Percentiles rank a stretch among this genome's conserved stretches.
Conservation (phyloP, 306 rosid species). For the Ammopiptanthus mongolicus region DNA sequence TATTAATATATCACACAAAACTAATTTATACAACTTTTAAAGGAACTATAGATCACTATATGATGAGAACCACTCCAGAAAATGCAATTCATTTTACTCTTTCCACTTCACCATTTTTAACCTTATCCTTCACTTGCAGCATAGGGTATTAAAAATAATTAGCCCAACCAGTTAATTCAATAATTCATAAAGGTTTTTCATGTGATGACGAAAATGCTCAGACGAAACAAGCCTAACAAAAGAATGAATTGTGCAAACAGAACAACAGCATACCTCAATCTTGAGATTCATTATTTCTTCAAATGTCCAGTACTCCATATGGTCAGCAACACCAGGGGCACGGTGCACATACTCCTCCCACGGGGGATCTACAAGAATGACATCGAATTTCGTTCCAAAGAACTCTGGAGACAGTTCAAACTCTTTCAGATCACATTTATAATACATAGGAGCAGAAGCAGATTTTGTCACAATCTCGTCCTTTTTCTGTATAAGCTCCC, state of each 20-base stretch:
- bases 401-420: conserved; percentile 91
- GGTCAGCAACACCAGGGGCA: conserved; percentile 99
- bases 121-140: not conserved
- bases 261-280: conserved; percentile 67
- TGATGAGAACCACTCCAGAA: not conserved
- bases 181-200: conserved; percentile 3
- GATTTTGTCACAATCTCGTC: conserved; percentile 88
- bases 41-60: not conserved
- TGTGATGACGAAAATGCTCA: conserved; percentile 7
- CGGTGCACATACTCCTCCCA: conserved; percentile 99
- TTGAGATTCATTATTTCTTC: conserved; percentile 99
- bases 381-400: conserved; percentile 97
- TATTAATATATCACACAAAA: not conserved
- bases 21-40: not conserved
- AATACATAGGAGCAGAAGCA: conserved; percentile 86
- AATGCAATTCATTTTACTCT: not conserved
- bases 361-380: conserved; percentile 97
- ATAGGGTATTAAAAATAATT: not conserved
- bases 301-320: conserved; percentile 93
- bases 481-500: conserved; percentile 98
- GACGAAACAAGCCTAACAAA: not conserved
- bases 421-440: conserved; percentile 75
- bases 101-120: not conserved
- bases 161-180: not conserved
- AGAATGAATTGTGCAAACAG: not conserved